phyloP scores from a whole-genome alignment of 345 rosid genomes.

The Aquilaria malaccensis region DNA sequence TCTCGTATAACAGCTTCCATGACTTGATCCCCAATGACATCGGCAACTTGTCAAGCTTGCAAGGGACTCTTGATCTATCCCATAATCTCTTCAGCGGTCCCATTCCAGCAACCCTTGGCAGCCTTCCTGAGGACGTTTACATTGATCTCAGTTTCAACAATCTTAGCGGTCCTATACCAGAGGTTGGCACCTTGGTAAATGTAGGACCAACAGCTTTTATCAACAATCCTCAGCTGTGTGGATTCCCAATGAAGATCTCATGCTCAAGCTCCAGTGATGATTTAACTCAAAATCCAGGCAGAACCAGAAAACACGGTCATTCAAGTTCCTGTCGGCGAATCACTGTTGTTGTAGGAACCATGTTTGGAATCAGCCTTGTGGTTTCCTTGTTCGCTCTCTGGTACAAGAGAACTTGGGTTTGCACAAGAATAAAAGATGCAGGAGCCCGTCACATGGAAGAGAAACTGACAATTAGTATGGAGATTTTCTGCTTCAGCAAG shows the following conservation, averaged over 20 bases:
- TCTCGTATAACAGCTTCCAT: conserved; percentile 51
- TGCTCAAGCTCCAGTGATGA: conserved; percentile 28
- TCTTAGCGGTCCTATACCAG: conserved; percentile 66
- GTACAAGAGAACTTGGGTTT: conserved; percentile 28
- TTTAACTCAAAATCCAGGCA: conserved; percentile 11
- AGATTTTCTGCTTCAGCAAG: conserved; percentile 52
- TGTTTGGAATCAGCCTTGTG: conserved; percentile 45
- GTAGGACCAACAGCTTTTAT: conserved; percentile 79
- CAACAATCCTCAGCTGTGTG: conserved; percentile 70
- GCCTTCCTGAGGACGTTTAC: conserved; percentile 58
- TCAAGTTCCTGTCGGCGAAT: conserved; percentile 5
- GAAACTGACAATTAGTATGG: conserved; percentile 31
- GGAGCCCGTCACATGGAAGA: conserved; percentile 29
- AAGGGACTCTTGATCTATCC: conserved; percentile 63
- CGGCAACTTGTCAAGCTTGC: conserved; percentile 51
- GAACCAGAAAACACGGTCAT: conserved; percentile 18
- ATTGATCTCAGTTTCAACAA: conserved; percentile 76
- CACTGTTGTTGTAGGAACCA: conserved; percentile 20
- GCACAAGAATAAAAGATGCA: conserved; percentile 17
- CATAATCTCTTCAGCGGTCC: conserved; percentile 61
- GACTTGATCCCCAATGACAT: conserved; percentile 55
- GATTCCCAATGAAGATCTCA: conserved; percentile 46
- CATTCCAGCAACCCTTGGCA: conserved; percentile 64
- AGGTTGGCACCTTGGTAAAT: conserved; percentile 34
- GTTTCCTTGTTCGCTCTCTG: conserved; percentile 37